Percentiles rank a stretch among this genome's conserved stretches.
Conservation (phyloP, 371 early-diverging fungal species). For the Rhizomucor pusillus region DNA sequence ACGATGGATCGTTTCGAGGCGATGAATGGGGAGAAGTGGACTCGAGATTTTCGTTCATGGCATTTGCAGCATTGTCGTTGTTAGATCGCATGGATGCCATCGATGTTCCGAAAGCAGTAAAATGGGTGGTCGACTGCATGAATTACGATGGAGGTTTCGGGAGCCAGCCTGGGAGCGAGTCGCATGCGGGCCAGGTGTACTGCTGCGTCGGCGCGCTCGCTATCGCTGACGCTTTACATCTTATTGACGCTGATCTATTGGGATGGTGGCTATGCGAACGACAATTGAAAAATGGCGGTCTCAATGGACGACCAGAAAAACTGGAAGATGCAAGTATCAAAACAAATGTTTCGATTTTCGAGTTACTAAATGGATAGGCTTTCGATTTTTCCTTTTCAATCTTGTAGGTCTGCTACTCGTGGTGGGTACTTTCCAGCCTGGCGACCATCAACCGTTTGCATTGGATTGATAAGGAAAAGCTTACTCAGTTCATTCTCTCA, state of each 20-base stretch:
- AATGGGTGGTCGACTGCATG: constrained; percentile 78
- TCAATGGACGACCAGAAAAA: constrained; percentile 98
- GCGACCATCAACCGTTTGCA: constrained; percentile 79
- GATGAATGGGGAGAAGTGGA: constrained; percentile 97
- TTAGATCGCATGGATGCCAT: constrained; percentile 73
- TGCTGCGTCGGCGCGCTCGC: constrained; percentile 91
- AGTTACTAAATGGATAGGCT: background rate
- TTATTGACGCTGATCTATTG: constrained; percentile 75
- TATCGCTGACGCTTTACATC: constrained; percentile 65
- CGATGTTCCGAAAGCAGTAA: constrained; percentile 69
- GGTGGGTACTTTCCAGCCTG: constrained; percentile 96
- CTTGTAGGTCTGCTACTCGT: constrained; percentile 92
- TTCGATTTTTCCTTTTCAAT: background rate
- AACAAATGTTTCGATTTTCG: background rate
- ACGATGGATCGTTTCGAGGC: constrained; percentile 84
- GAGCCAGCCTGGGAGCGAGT: constrained; percentile 89
- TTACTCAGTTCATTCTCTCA: constrained; percentile 79
- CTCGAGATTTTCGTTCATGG: constrained; percentile 91
- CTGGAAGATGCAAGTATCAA: constrained; percentile 78
- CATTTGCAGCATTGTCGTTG: constrained; percentile 74
- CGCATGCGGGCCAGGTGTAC: constrained; percentile 95
- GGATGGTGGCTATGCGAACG: constrained; percentile 94
- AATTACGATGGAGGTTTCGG: constrained; percentile 99
- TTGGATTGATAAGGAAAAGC: constrained; percentile 84
- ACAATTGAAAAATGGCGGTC: constrained; percentile 91